Base-by-base conservation (phyloP, 169 alveolate genomes). In the Babesia sp. region DNA sequence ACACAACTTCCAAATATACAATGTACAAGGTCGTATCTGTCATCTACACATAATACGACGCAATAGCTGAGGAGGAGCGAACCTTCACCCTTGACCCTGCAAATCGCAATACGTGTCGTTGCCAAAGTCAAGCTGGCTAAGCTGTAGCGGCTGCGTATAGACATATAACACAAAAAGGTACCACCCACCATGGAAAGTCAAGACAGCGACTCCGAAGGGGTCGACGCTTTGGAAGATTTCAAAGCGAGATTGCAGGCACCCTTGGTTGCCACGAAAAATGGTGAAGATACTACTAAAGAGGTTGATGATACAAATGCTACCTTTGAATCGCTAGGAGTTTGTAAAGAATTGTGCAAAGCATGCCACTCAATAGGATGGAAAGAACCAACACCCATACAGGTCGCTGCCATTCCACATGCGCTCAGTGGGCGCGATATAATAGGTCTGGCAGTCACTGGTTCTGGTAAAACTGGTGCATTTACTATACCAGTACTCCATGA, bases 361-460 rank as follows among this genome's bases (percentile, higher is more conserved):
- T 89, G 95, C 33, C 88, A 92, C 20, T 89, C 91, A 63, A 75
- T 96, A 46, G 96, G 96, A 12, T 98, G 97, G 96, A 81, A 74
- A 46, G 71, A 64, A 22, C 99, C 99, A n/a, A 94, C 99, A 31
- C 90, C 90, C 63, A 97, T 97, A 31, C 98, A 98, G 85, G 84
- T 87, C 44, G 96, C 94, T 71, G 84, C 98, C 16, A 76, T 97
- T 34, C 98, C 98, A 5, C 85, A 84, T 50, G 97, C 98, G 2
- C 88, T 97, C 50, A 84, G 88, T 73, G 96, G 96, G 45, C 92
- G 96, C 50, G 99, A 98, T 87, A 93, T 98, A n/a, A 97, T 97
- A 42, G 99, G 99, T 9, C 83, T 97, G 67, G 99, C 99, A 5
- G 99, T 96, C 75, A 98, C 99, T 7, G 99, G 95, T n/a, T 86